phyloP scores from a whole-genome alignment of 2,329 filamentous ascomycete species.

The Talaromyces sp. region DNA sequence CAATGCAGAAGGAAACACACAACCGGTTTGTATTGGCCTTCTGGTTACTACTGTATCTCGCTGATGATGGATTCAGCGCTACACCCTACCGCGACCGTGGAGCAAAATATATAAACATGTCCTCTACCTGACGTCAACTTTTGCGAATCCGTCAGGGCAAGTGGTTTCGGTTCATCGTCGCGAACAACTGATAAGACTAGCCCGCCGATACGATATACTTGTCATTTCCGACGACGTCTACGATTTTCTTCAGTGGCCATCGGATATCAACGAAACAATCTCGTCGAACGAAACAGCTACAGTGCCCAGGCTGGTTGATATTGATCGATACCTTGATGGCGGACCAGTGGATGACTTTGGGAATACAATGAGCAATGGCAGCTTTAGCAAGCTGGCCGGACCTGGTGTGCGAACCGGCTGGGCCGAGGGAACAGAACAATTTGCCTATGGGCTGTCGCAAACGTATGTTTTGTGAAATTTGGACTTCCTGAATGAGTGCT shows the following conservation, averaged over 20 bases:
- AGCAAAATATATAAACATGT: constrained; percentile 80
- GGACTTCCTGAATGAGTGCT: not conserved
- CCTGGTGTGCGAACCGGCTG: constrained; percentile 84
- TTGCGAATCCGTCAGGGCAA: constrained; percentile 79
- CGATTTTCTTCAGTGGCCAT: constrained; percentile 78
- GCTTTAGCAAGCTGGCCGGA: constrained; percentile 80
- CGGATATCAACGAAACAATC: constrained; percentile 19
- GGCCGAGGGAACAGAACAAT: constrained; percentile 64
- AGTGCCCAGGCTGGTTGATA: constrained; percentile 69
- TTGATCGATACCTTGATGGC: constrained; percentile 64
- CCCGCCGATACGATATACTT: constrained; percentile 73
- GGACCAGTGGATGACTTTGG: constrained; percentile 62
- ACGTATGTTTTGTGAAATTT: constrained; percentile 37
- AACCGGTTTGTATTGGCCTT: constrained; percentile 32
- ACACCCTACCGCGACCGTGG: constrained; percentile 55
- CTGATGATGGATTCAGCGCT: constrained; percentile 10
- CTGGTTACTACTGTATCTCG: not conserved
- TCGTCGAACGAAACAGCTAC: constrained; percentile 32
- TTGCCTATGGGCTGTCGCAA: constrained; percentile 55
- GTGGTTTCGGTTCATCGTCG: constrained; percentile 69
- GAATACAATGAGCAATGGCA: constrained; percentile 77
- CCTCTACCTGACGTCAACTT: constrained; percentile 83
- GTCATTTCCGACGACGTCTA: constrained; percentile 89
- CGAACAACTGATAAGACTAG: constrained; percentile 64
- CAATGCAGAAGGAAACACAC: constrained; percentile 28